phyloP scores from a whole-genome alignment of 345 rosid species.

The Conringia planisiliqua region DNA sequence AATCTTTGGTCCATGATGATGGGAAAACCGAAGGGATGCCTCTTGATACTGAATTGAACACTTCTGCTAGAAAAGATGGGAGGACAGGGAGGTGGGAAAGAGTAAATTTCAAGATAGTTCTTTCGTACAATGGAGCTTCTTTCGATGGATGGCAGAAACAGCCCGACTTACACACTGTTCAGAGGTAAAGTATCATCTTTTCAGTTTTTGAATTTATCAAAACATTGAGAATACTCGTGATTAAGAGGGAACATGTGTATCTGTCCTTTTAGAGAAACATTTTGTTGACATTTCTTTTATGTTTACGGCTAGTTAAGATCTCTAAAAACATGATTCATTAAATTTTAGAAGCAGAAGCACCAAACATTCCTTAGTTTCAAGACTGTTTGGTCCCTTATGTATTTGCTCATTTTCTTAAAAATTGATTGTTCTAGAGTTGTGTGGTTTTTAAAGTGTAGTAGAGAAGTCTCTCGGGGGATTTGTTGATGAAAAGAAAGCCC shows the following conservation, averaged over 20 bases:
- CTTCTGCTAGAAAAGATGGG: slow-evolving; percentile 30
- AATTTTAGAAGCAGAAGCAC: not conserved
- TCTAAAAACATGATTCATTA: not conserved
- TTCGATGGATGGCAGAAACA: slow-evolving; percentile 99
- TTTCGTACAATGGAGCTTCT: slow-evolving; percentile 77
- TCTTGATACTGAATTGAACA: slow-evolving; percentile 30
- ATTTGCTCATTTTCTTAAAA: not conserved
- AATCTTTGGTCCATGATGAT: slow-evolving; percentile 37
- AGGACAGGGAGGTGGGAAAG: slow-evolving; percentile 81
- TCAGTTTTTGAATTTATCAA: not conserved
- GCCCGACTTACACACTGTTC: slow-evolving; percentile 83
- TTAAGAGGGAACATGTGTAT: not conserved
- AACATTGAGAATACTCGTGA: not conserved
- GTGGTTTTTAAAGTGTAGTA: slow-evolving; percentile 49
- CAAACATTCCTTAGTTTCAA: not conserved
- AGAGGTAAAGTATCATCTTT: slow-evolving; percentile 46
- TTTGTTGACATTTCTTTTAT: not conserved
- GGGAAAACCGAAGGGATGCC: slow-evolving; percentile 22
- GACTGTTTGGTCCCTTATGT: not conserved
- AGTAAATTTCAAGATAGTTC: slow-evolving; percentile 63
- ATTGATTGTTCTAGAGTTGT: slow-evolving; percentile 1
- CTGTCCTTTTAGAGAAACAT: not conserved
- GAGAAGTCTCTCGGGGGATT: slow-evolving; percentile 82
- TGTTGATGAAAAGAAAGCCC: slow-evolving; percentile 86
- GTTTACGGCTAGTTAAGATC: not conserved